Evolutionary conservation across 228 moss, liverwort and hornwort species (phyloP).

Genomic region (Sphagnum fallax): DNA sequence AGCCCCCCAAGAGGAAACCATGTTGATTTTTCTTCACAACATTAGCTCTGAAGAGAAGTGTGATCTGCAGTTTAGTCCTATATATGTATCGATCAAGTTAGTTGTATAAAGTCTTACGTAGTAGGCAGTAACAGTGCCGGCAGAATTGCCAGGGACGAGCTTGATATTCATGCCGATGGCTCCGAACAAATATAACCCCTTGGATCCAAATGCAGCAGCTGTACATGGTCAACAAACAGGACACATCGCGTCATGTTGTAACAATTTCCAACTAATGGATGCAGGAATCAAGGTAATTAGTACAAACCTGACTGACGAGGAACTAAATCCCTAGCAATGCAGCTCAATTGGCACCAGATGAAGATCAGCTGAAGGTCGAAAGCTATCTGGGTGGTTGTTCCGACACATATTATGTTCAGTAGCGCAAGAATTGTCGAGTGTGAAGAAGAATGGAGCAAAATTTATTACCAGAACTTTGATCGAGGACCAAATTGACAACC

Average conservation of each 20-base stretch:
- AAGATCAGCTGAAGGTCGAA: neutral
- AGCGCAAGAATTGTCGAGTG: too few species aligned
- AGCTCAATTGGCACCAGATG: neutral
- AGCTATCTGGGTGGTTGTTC: neutral
- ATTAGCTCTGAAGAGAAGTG: too few species aligned
- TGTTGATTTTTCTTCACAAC: too few species aligned
- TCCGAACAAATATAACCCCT: conserved; percentile 20
- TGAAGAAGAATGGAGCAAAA: too few species aligned
- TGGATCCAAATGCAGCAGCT: conserved; percentile 26
- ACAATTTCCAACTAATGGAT: too few species aligned
- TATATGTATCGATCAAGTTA: too few species aligned
- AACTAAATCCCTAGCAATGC: neutral
- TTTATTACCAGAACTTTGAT: conserved; percentile 25
- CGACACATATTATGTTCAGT: neutral
- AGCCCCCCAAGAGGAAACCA: too few species aligned
- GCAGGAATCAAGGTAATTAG: too few species aligned
- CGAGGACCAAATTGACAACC: conserved; percentile 35
- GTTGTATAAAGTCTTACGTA: conserved; percentile 9
- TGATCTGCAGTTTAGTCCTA: too few species aligned
- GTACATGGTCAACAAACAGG: neutral
- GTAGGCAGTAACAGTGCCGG: conserved; percentile 26
- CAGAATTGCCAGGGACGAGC: conserved; percentile 44
- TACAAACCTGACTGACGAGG: neutral
- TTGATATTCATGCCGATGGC: conserved; percentile 39
- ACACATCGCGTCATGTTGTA: too few species aligned